Percentiles rank a stretch among this genome's conserved stretches.
These are phyloP conservation scores for Colletotrichum acutatum DNA, from an alignment of 2,329 filamentous ascomycete species.

Conservation along the genomic window DNA sequence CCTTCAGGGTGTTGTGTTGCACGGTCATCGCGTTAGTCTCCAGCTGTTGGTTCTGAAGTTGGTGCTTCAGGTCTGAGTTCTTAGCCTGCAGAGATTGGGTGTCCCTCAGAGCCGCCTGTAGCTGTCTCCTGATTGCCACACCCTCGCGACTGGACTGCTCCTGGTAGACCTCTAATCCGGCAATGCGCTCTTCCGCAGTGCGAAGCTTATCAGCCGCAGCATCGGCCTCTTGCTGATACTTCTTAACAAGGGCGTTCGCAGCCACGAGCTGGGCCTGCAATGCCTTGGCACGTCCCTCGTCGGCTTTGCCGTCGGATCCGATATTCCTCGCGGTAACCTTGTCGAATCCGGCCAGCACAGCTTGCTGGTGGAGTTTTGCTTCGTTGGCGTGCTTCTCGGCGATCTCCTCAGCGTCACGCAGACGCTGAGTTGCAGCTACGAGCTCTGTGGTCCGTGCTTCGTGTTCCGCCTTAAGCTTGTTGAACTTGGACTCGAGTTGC, in stretches of 20 bases:
- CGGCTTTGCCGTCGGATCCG: slow-evolving; percentile 57
- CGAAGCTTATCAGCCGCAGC: slow-evolving; percentile 87
- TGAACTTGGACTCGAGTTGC: slow-evolving; percentile 79
- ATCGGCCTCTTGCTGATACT: slow-evolving; percentile 91
- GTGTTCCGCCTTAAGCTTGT: slow-evolving; percentile 82
- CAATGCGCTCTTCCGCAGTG: slow-evolving; percentile 94
- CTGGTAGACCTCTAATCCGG: slow-evolving; percentile 95
- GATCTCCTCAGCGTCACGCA: slow-evolving; percentile 88
- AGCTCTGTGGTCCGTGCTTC: slow-evolving; percentile 84
- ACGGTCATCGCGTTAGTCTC: slow-evolving; percentile 94
- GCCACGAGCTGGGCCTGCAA: slow-evolving; percentile 83
- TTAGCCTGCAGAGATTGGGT: slow-evolving; percentile 83
- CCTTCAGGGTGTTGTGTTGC: slow-evolving; percentile 92
- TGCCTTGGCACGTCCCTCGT: slow-evolving; percentile 75
- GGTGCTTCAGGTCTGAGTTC: slow-evolving; percentile 84
- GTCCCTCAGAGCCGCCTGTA: slow-evolving; percentile 86
- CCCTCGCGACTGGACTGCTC: slow-evolving; percentile 96
- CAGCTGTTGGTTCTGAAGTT: slow-evolving; percentile 86
- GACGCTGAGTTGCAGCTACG: slow-evolving; percentile 75
- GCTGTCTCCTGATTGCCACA: slow-evolving; percentile 86
- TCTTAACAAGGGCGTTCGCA: slow-evolving; percentile 83
- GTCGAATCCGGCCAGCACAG: slow-evolving; percentile 84
- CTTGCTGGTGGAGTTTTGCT: slow-evolving; percentile 84
- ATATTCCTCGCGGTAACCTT: slow-evolving; percentile 71
- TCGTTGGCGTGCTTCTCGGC: slow-evolving; percentile 89